Base-by-base conservation (phyloP, 1,284 basidiomycete genomes). In the Irpex lacteus region DNA sequence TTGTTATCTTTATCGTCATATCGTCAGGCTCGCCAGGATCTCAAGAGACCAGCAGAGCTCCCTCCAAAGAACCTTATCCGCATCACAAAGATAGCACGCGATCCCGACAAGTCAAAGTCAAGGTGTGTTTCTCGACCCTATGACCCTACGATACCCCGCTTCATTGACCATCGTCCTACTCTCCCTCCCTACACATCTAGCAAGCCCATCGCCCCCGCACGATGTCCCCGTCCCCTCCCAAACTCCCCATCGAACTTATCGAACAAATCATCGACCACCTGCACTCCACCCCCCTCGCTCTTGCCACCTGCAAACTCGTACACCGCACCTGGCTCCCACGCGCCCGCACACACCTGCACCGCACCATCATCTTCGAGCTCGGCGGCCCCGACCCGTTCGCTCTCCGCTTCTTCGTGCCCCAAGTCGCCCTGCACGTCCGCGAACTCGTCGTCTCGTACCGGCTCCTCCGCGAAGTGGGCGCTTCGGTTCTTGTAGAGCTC, bases 241-340 rank as follows among this genome's bases (percentile, higher is more conserved):
- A 61, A 18, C 59, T 70, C 36, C 68, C 68, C 4, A 56, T 58
- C n/a, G 68, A 69, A 54, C 44, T 69, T n/a, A 50, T 66, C 21
- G 68, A 69, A 21, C 53, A 63, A 4, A 69, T 69, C 49, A 65
- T 69, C n/a, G 68, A 67, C 59, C 50, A 61, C 37, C 66, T 69
- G 13, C 59, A 60, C 3, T 36, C 62, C 52, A 60, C 66, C 21
- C 61, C 21, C 7, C 57, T 19, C 15, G 40, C 66, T 4, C 57
- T 69, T 26, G 59, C 62, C 36, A 59, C 65, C 6, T 67, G 66
- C 58, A 59, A 65, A 1, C 64, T 67, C 4, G 54, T 64, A 2
- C 11, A 47, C 47, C 63, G 63, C 13, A 60, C 50, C 13, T 67
- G 64, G 55, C 60, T 63, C 15, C 62, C 66, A 4, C 62, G 66